These are phyloP conservation scores for Actinomortierella wolfii DNA, from an alignment of 371 early-diverging fungal genomes.

Conservation along the genomic window DNA sequence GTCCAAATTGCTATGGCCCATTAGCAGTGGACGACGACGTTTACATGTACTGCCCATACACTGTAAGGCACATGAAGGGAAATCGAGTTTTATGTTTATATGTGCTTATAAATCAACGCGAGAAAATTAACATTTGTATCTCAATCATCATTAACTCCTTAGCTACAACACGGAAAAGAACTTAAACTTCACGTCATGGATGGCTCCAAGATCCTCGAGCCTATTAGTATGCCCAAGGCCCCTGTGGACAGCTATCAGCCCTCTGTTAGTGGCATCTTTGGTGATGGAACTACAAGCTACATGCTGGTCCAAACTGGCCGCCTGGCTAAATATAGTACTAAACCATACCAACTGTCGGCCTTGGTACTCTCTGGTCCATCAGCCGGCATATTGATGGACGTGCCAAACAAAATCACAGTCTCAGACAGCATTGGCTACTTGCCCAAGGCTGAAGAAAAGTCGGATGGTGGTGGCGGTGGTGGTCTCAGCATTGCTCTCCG, in stretches of 20 bases:
- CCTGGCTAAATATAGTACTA: too few species aligned
- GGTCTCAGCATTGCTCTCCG: too few species aligned
- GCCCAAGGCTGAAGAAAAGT: too few species aligned
- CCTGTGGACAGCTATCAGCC: neutral
- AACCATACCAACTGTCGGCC: constrained; percentile 5
- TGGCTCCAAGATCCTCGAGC: neutral
- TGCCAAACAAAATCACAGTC: constrained; percentile 14
- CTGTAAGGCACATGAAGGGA: too few species aligned
- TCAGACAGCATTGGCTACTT: neutral
- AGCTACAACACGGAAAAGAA: neutral
- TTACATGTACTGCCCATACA: constrained; percentile 3
- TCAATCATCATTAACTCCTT: neutral
- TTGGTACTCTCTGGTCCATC: constrained; percentile 2
- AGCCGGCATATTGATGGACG: constrained; percentile 5
- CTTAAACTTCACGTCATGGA: neutral
- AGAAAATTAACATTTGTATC: too few species aligned
- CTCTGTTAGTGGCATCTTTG: constrained; percentile 1
- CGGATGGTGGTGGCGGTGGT: too few species aligned
- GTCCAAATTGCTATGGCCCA: neutral
- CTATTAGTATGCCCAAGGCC: neutral
- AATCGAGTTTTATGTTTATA: too few species aligned
- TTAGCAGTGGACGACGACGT: neutral
- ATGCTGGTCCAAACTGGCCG: constrained; percentile 12
- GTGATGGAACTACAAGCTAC: constrained; percentile 9
- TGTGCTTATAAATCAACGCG: too few species aligned